Base-by-base conservation (phyloP, 805 yeast species). In the Ogataea saltuana region DNA sequence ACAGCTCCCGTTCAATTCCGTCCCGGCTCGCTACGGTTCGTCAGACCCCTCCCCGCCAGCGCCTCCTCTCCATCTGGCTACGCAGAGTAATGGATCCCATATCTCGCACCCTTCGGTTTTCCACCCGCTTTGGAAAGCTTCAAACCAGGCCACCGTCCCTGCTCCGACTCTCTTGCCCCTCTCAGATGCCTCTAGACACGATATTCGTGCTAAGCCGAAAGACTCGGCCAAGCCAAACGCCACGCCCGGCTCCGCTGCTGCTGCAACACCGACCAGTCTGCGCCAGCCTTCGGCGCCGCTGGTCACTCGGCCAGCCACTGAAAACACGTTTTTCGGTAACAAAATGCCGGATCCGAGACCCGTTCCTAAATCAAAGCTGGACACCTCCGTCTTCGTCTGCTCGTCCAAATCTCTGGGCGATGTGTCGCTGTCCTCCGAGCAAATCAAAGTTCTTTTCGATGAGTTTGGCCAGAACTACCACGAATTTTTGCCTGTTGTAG, bases 401-500 rank as follows among this genome's bases (percentile, higher is more conserved):
- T 65, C 77, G 20, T 82, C 90, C 5, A 88, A 90, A 56, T 65
- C 82, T 4, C 63, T 88, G 27, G 96, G 89, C 23, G 80, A 81
- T 7, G 74, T 90, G 3, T 68, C 80, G 3, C 66, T 91, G 39
- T 63, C 78, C 0, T 68, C 87, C 0, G 75, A 73, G 4, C 80
- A 79, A 36, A 88, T 91, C 35, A 69, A 69, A 35, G 73, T 71
- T 9, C 68, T 90, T 9, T 91, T 72, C 59, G 48, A 68, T 22
- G 96, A 88, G 60, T 91, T 81, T 60, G 83, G 81, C 3, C 66
- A 70, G n/a, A 71, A 78, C 47, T 91, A 93, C 58, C 97, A 91
- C 62, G 85, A 88, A 1, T 81, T 85, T 39, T 60, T 93, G 36
- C 98, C 98, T 0, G 85, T 91, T 1, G 93, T 91, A 2, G 96